These are phyloP conservation scores for Metschnikowia continentalis DNA, from an alignment of 805 yeast species.

Conservation along the genomic window DNA sequence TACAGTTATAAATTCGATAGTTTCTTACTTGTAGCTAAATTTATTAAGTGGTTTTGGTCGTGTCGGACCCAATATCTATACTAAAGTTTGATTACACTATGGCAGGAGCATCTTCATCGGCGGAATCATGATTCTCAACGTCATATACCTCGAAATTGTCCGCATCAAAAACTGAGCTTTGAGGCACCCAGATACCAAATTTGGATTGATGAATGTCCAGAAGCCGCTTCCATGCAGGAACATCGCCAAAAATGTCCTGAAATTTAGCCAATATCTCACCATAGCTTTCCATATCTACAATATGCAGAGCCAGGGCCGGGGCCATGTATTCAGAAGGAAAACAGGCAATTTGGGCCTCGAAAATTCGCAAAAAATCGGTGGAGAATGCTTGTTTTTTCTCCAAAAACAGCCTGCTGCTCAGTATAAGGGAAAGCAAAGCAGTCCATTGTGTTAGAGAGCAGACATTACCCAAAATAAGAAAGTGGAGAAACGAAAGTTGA, in stretches of 20 bases:
- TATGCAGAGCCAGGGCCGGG: constrained; percentile 14
- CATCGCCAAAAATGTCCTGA: constrained; percentile 7
- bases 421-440: constrained; percentile 41
- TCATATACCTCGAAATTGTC: constrained; percentile 24
- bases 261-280: constrained; percentile 20
- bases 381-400: constrained; percentile 22
- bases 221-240: constrained; percentile 18
- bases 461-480: constrained; percentile 55
- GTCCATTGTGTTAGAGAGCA: constrained; percentile 67
- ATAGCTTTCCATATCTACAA: constrained; percentile 19
- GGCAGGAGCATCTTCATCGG: constrained; percentile 28
- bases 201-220: constrained; percentile 4
- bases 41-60: too few species aligned
- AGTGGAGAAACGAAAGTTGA: constrained; percentile 47
- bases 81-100: constrained; percentile 10
- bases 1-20: too few species aligned
- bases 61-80: too few species aligned
- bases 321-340: constrained; percentile 41
- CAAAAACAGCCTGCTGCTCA: constrained; percentile 27
- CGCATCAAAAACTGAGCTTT: constrained; percentile 7
- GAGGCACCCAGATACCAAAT: constrained; percentile 2
- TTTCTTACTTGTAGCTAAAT: too few species aligned
- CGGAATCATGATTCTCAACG: constrained; percentile 18
- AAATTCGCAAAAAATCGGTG: constrained; percentile 24
- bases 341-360: constrained; percentile 35